Conservation (phyloP, 345 rosid species). For the Raphanus sativus region DNA sequence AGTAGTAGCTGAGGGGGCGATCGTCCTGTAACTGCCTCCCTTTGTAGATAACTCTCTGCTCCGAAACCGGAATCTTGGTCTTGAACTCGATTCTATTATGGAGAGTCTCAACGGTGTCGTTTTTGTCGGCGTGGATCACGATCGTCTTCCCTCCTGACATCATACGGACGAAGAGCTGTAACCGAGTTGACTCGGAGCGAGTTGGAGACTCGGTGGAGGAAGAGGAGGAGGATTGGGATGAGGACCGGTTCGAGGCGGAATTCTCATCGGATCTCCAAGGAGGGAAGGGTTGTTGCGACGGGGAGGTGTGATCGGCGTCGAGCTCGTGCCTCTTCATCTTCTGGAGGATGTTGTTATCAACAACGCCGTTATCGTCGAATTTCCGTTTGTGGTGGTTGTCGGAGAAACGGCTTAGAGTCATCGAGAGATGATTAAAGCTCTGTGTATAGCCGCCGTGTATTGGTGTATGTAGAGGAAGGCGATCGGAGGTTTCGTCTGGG, state of each 20-base stretch:
- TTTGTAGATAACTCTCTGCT: conserved; percentile 66
- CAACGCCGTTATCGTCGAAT: conserved; percentile 57
- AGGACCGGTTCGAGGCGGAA: neutral
- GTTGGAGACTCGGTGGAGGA: conserved; percentile 18
- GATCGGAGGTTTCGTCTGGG: conserved; percentile 1
- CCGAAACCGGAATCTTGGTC: conserved; percentile 61
- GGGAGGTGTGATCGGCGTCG: conserved; percentile 38
- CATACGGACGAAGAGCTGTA: conserved; percentile 79
- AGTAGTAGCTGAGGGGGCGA: conserved; percentile 58
- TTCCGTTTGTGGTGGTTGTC: conserved; percentile 59
- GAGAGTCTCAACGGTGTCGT: conserved; percentile 60
- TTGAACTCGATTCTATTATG: conserved; percentile 50
- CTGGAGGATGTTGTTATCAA: conserved; percentile 38
- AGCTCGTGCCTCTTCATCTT: conserved; percentile 63
- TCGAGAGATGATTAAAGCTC: neutral
- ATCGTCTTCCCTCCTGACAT: conserved; percentile 62
- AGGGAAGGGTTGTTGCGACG: conserved; percentile 8
- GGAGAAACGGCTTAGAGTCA: conserved; percentile 2
- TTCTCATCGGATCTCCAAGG: neutral
- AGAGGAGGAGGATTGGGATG: conserved; percentile 20
- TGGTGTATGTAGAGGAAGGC: neutral
- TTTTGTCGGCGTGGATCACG: conserved; percentile 62
- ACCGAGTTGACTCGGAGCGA: conserved; percentile 38
- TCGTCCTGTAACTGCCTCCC: conserved; percentile 86
- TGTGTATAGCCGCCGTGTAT: neutral